These are phyloP conservation scores for Punctularia strigosozonata DNA, from an alignment of 768 basidiomycete genomes.

Conservation along the genomic window DNA sequence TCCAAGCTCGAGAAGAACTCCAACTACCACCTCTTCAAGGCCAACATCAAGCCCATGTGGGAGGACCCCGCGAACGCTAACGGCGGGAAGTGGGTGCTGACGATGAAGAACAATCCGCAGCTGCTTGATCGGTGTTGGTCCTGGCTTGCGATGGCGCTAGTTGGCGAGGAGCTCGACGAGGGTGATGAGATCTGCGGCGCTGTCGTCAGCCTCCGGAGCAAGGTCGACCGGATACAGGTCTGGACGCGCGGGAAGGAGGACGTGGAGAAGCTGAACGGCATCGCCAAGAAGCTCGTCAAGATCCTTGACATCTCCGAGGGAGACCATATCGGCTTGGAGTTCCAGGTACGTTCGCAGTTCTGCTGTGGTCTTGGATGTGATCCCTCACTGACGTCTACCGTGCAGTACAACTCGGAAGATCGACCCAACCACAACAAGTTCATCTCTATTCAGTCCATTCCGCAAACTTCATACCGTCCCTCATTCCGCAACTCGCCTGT, in stretches of 20 bases:
- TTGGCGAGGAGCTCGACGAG: constrained; percentile 64
- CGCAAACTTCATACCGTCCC: constrained; percentile 53
- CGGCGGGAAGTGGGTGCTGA: constrained; percentile 92
- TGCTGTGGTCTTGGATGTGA: background rate
- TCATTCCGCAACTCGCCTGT: constrained; percentile 30
- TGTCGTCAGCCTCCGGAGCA: constrained; percentile 77
- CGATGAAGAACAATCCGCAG: constrained; percentile 75
- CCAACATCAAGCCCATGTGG: constrained; percentile 95
- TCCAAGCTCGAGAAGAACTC: constrained; percentile 81
- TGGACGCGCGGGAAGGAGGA: constrained; percentile 86
- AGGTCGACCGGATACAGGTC: constrained; percentile 83
- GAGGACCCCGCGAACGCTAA: constrained; percentile 86
- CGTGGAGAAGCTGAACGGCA: constrained; percentile 70
- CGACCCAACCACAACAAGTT: constrained; percentile 75
- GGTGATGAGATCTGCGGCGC: constrained; percentile 75
- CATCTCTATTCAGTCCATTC: constrained; percentile 64
- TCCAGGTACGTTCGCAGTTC: constrained; percentile 48
- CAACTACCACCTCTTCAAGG: constrained; percentile 94
- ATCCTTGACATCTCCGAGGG: constrained; percentile 75
- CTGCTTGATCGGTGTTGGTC: constrained; percentile 83
- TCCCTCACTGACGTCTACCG: background rate
- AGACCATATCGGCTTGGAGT: constrained; percentile 79
- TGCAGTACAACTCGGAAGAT: constrained; percentile 80
- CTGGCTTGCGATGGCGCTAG: constrained; percentile 84
- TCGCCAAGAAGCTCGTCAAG: constrained; percentile 76